phyloP scores from a whole-genome alignment of 805 yeast genomes.

The Candida andamanensis region DNA sequence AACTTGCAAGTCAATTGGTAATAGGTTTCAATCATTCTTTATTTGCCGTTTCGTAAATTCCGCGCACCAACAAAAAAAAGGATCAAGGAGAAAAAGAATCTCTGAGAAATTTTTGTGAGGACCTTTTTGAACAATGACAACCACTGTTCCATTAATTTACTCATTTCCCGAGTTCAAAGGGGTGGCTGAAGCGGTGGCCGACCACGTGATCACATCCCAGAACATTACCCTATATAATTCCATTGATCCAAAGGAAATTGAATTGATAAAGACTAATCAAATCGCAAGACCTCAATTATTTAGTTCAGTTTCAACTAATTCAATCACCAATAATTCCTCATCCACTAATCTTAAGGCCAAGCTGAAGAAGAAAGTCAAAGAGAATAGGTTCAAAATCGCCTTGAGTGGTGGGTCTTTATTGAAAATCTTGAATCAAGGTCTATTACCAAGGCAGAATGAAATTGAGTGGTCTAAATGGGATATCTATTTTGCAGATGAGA shows the following conservation, averaged over 20 bases:
- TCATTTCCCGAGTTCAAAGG: conserved; percentile 86
- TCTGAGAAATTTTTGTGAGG: background rate
- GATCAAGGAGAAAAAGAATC: background rate
- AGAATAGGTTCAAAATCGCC: conserved; percentile 81
- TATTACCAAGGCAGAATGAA: conserved; percentile 57
- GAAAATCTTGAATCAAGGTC: conserved; percentile 80
- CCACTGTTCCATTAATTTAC: conserved; percentile 89
- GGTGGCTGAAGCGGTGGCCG: conserved; percentile 96
- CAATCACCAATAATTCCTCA: conserved; percentile 5
- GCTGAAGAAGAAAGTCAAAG: conserved; percentile 49
- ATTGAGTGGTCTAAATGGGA: conserved; percentile 95
- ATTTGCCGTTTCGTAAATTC: background rate
- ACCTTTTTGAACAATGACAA: too few relatives aligned
- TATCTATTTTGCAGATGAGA: conserved; percentile 92
- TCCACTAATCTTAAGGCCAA: conserved; percentile 5
- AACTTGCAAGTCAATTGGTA: conserved; percentile 19
- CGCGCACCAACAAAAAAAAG: background rate
- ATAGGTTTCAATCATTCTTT: conserved; percentile 13
- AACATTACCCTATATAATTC: conserved; percentile 56
- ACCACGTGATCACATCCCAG: conserved; percentile 87
- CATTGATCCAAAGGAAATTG: conserved; percentile 30
- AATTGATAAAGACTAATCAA: conserved; percentile 23
- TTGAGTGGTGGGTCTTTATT: conserved; percentile 90
- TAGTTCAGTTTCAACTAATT: conserved; percentile 8
- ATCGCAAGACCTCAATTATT: conserved; percentile 10